Conservation (phyloP, 2,329 filamentous ascomycete species). For the Oidium heveae region DNA sequence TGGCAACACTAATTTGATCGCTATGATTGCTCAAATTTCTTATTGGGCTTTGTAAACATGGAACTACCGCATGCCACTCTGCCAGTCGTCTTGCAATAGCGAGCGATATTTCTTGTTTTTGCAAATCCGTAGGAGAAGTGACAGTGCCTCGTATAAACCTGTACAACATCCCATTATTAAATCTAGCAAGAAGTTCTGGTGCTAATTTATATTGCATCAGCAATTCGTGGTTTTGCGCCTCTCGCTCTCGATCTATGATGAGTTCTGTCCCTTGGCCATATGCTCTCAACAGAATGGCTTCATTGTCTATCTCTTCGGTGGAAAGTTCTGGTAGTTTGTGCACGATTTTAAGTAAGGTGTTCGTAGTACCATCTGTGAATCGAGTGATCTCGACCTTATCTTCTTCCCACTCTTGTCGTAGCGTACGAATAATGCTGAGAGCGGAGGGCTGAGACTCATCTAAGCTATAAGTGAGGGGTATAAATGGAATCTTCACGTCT, state of each 20-base stretch:
- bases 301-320: conserved; percentile 53
- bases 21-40: neutral
- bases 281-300: conserved; percentile 71
- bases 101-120: conserved; percentile 48
- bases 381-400: conserved; percentile 62
- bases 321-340: conserved; percentile 44
- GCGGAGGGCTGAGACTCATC: conserved; percentile 57
- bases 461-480: conserved; percentile 57
- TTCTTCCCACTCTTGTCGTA: conserved; percentile 66
- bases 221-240: conserved; percentile 56
- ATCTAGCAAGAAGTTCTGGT: conserved; percentile 67
- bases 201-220: conserved; percentile 65
- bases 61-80: conserved; percentile 69
- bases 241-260: conserved; percentile 83
- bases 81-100: conserved; percentile 67
- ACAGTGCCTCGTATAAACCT: conserved; percentile 63
- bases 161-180: conserved; percentile 91
- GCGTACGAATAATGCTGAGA: conserved; percentile 47
- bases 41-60: conserved; percentile 22
- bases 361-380: conserved; percentile 96
- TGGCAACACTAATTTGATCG: conserved; percentile 1
- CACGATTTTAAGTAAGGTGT: conserved; percentile 63
- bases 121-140: conserved; percentile 58
- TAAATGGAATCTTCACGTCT: conserved; percentile 25
- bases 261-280: conserved; percentile 89